Percentiles rank a stretch among this genome's conserved stretches.
Conservation (phyloP, 768 basidiomycete species). For the Ephemerocybe angulata region DNA sequence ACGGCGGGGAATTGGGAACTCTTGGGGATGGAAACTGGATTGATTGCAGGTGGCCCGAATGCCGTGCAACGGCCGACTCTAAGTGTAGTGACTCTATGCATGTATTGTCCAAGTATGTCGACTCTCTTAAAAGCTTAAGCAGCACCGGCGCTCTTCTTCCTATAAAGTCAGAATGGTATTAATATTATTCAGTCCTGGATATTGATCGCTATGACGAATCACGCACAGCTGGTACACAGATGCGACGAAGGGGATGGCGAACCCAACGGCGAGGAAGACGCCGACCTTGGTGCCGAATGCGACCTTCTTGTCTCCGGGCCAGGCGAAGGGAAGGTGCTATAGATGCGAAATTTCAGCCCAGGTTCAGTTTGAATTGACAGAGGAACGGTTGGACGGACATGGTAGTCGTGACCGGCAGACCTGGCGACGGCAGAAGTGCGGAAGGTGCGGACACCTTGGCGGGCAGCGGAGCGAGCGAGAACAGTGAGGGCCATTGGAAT, state of each 20-base stretch:
- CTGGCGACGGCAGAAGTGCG: constrained; percentile 41
- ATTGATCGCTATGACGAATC: neutral
- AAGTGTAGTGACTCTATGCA: constrained; percentile 5
- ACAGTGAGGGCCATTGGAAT: constrained; percentile 37
- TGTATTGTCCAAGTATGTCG: neutral
- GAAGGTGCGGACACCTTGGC: constrained; percentile 35
- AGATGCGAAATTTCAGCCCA: constrained; percentile 10
- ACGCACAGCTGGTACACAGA: constrained; percentile 63
- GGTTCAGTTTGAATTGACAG: neutral
- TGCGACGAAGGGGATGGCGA: constrained; percentile 66
- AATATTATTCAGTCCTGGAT: constrained; percentile 6
- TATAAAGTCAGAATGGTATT: constrained; percentile 17
- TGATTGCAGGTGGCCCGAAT: neutral
- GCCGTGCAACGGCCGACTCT: neutral
- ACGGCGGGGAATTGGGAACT: neutral
- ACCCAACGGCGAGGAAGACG: constrained; percentile 50
- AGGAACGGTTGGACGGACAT: constrained; percentile 40
- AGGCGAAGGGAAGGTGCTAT: constrained; percentile 57
- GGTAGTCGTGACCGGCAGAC: constrained; percentile 46
- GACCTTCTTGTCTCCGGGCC: constrained; percentile 48
- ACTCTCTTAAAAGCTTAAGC: constrained; percentile 16
- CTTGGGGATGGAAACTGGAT: neutral
- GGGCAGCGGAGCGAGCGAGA: constrained; percentile 38
- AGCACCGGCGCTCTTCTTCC: constrained; percentile 40
- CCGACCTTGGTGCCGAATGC: constrained; percentile 47